phyloP scores from a whole-genome alignment of 345 rosid genomes.

The Eucalyptus cloeziana region DNA sequence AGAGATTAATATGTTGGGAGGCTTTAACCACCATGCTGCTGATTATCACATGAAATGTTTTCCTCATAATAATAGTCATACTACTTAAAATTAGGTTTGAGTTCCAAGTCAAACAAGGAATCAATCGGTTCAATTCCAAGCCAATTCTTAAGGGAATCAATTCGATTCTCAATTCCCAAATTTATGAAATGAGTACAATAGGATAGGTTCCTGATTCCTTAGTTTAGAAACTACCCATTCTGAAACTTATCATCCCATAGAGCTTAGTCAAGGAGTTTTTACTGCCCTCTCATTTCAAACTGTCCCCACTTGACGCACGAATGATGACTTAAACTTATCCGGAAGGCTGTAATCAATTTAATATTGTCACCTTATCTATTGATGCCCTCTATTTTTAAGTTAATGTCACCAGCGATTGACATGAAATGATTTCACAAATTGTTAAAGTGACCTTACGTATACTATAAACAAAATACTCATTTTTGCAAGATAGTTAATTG shows the following conservation, averaged over 20 bases:
- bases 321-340: background rate
- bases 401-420: background rate
- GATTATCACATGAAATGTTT: background rate
- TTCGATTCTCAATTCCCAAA: background rate
- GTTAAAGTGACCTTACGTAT: background rate
- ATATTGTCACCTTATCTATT: background rate
- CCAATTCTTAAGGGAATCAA: background rate
- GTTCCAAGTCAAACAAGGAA: background rate
- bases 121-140: background rate
- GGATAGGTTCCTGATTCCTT: background rate
- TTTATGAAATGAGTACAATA: background rate
- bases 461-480: background rate
- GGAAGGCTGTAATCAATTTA: background rate
- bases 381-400: background rate
- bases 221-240: background rate
- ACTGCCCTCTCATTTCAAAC: background rate
- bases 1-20: background rate
- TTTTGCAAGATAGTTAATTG: background rate
- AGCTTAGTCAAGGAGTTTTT: background rate
- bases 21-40: background rate
- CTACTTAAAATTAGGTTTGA: background rate
- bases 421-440: background rate
- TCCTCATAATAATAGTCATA: background rate
- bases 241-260: background rate
- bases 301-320: rapidly evolving